These are phyloP conservation scores for Castanospermum australe DNA, from an alignment of 306 rosid species.

Conservation along the genomic window DNA sequence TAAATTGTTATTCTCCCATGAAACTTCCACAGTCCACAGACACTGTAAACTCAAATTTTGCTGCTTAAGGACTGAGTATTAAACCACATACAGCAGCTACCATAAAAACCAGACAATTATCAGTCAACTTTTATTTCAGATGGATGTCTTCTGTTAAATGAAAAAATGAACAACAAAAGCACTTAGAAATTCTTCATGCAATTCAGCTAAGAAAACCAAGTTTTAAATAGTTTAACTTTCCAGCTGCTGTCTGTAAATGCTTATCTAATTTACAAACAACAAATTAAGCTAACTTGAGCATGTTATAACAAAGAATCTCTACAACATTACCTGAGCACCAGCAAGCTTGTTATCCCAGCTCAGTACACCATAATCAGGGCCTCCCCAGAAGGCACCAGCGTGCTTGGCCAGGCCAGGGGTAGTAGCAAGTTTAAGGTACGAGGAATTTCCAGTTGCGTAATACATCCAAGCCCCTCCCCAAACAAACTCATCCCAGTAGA, in stretches of 20 bases:
- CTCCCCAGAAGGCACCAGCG: slow-evolving; percentile 99
- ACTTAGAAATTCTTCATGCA: background rate
- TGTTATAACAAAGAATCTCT: background rate
- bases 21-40: background rate
- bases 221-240: background rate
- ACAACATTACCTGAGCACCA: slow-evolving; percentile 83
- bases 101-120: background rate
- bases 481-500: slow-evolving; percentile 85
- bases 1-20: background rate
- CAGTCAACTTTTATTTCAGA: background rate
- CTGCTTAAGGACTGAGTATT: background rate
- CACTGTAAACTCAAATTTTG: background rate
- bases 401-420: slow-evolving; percentile 83
- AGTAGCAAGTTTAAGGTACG: slow-evolving; percentile 89
- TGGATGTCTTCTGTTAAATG: background rate
- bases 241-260: background rate
- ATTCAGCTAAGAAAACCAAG: background rate
- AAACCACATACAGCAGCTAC: background rate
- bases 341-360: slow-evolving; percentile 99
- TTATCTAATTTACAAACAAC: slow-evolving; percentile 1
- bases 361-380: slow-evolving; percentile 87
- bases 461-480: slow-evolving; percentile 99
- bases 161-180: background rate
- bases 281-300: background rate
- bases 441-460: slow-evolving; percentile 87